Percentiles rank a stretch among this genome's conserved stretches.
Conservation (phyloP, 31 red algal species). For the Porphyra umbilicalis region DNA sequence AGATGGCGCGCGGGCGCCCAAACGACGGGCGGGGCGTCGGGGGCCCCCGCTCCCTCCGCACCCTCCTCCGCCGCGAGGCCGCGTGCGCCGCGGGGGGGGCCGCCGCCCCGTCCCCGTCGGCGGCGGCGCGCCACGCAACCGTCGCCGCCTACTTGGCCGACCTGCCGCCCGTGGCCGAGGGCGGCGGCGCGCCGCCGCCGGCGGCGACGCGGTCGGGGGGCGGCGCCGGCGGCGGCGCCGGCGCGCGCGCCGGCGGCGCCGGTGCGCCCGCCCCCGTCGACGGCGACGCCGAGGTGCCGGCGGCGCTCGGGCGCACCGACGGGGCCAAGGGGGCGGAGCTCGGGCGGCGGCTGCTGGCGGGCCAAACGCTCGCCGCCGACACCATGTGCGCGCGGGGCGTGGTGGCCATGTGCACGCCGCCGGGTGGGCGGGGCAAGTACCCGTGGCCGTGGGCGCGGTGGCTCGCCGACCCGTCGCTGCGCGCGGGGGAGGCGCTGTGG, state of each 20-base stretch:
- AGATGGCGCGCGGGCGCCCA: constrained; percentile 36
- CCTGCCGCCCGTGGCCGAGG: background rate
- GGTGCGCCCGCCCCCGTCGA: background rate
- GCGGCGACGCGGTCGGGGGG: background rate
- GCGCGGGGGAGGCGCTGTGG: background rate
- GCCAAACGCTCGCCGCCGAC: background rate
- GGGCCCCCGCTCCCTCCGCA: background rate
- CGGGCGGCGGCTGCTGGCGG: background rate
- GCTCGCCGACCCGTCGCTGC: background rate
- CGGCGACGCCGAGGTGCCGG: background rate
- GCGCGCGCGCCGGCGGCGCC: background rate
- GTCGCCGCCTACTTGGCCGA: background rate
- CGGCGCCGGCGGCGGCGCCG: background rate
- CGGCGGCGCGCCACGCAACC: background rate
- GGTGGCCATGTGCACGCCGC: background rate
- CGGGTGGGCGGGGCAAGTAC: background rate
- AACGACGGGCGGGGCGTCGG: background rate
- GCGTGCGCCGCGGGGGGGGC: background rate
- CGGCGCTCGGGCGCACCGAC: background rate
- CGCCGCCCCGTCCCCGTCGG: background rate
- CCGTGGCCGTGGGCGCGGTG: background rate
- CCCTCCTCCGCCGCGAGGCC: background rate
- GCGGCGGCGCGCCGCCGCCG: too few relatives aligned
- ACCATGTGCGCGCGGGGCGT: background rate
- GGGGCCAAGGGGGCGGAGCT: background rate